phyloP scores from a whole-genome alignment of 1,284 basidiomycete species.

The Psilocybe mexicana region DNA sequence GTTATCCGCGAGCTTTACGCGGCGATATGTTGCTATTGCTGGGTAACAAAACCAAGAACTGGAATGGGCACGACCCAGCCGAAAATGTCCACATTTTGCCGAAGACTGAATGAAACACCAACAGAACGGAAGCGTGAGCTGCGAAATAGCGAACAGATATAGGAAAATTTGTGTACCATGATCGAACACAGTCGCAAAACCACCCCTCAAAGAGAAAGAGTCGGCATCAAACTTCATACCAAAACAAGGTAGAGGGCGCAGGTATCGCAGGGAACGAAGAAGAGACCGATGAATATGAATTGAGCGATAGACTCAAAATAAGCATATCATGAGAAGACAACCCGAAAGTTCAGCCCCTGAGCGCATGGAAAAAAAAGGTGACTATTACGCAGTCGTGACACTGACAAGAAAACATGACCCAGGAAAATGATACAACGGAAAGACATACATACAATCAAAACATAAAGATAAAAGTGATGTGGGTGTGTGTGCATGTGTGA shows the following conservation, averaged over 20 bases:
- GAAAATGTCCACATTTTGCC: background rate
- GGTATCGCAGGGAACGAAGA: background rate
- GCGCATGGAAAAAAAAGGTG: constrained; percentile 6
- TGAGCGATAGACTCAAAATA: constrained; percentile 7
- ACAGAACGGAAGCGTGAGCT: background rate
- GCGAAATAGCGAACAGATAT: constrained; percentile 1
- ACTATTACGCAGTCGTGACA: constrained; percentile 7
- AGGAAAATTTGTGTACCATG: background rate
- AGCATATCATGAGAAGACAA: constrained; percentile 12
- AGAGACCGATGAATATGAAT: background rate
- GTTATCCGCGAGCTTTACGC: background rate
- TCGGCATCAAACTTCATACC: constrained; percentile 3
- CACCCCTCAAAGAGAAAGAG: background rate
- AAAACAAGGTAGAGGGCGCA: background rate
- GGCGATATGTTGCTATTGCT: background rate
- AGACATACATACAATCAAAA: background rate
- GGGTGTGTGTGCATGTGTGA: background rate
- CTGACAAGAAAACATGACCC: background rate
- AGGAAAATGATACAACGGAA: background rate
- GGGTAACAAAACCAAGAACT: background rate
- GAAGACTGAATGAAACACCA: background rate
- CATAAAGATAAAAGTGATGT: background rate
- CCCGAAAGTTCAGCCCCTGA: constrained; percentile 8
- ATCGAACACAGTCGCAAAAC: background rate
- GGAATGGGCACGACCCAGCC: background rate